These are phyloP conservation scores for Globisporangium mamillatum DNA, from an alignment of 352 stramenopile species.

Conservation along the genomic window DNA sequence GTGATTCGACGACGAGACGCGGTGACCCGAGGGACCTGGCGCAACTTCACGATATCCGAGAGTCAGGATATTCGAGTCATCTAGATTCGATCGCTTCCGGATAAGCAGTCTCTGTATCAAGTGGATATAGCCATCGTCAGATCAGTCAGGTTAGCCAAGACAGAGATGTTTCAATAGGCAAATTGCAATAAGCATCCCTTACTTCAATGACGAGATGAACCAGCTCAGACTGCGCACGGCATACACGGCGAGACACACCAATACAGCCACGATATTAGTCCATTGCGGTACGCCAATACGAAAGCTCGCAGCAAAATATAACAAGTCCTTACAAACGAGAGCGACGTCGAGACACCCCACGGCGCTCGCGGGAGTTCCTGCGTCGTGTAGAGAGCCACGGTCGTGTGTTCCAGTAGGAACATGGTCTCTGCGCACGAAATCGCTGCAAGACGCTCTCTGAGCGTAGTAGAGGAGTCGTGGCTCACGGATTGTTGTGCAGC, in stretches of 20 bases:
- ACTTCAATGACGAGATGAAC: conserved; percentile 50
- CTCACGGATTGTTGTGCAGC: conserved; percentile 9
- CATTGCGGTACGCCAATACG: not conserved
- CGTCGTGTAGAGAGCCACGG: conserved; percentile 23
- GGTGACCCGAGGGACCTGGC: conserved; percentile 43
- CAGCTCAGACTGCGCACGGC: conserved; percentile 30
- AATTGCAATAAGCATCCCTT: not conserved
- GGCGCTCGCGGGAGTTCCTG: conserved; percentile 26
- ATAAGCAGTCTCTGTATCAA: conserved; percentile 31
- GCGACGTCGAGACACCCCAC: conserved; percentile 29
- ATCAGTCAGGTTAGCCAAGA: not conserved
- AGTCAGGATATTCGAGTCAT: conserved; percentile 62
- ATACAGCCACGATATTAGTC: not conserved
- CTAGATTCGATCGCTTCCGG: conserved; percentile 35
- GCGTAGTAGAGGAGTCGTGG: conserved; percentile 6
- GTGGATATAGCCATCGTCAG: not conserved
- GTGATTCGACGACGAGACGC: conserved; percentile 47
- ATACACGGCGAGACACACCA: not conserved
- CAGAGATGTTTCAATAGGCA: not conserved
- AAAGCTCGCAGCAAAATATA: not conserved
- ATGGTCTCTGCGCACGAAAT: conserved; percentile 19
- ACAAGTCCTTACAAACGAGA: conserved; percentile 31
- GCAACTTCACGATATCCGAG: conserved; percentile 61
- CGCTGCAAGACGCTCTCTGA: conserved; percentile 12
- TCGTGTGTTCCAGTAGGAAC: conserved; percentile 39